Conservation (phyloP, 495 filamentous ascomycete species). For the Amphirosellinia nigrospora region DNA sequence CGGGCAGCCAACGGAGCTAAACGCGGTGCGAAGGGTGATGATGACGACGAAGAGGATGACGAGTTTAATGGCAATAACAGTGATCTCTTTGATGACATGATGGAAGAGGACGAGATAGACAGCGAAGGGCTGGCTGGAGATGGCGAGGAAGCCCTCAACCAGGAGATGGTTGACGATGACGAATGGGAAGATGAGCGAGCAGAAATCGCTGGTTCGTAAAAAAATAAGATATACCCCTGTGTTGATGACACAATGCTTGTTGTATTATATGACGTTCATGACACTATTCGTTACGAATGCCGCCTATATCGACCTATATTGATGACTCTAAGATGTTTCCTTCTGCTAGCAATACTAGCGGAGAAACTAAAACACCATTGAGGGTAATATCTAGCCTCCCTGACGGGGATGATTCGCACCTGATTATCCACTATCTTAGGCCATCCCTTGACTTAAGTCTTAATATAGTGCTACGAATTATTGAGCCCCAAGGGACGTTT, state of each 20-base stretch:
- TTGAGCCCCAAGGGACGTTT: not conserved
- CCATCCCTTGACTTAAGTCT: slow-evolving; percentile 10
- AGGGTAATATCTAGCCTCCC: not conserved
- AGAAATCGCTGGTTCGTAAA: slow-evolving; percentile 44
- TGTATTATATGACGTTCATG: not conserved
- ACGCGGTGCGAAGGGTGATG: slow-evolving; percentile 60
- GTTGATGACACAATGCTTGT: slow-evolving; percentile 2
- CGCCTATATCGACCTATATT: not conserved
- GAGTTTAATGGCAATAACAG: slow-evolving; percentile 60
- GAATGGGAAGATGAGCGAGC: slow-evolving; percentile 61
- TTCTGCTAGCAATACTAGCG: not conserved
- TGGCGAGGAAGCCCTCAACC: slow-evolving; percentile 63
- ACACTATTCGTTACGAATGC: not conserved
- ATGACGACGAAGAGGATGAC: slow-evolving; percentile 64
- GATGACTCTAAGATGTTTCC: not conserved
- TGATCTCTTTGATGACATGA: slow-evolving; percentile 59
- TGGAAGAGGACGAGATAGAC: slow-evolving; percentile 61
- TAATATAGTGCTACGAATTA: not conserved
- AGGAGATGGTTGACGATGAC: slow-evolving; percentile 59
- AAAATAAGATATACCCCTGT: slow-evolving; percentile 24
- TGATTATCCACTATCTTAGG: not conserved
- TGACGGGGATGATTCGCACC: not conserved
- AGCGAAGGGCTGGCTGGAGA: slow-evolving; percentile 62
- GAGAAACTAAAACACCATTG: not conserved
- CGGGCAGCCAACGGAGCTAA: slow-evolving; percentile 52